Conservation (phyloP, 345 rosid species). For the Physaria fendleri region DNA sequence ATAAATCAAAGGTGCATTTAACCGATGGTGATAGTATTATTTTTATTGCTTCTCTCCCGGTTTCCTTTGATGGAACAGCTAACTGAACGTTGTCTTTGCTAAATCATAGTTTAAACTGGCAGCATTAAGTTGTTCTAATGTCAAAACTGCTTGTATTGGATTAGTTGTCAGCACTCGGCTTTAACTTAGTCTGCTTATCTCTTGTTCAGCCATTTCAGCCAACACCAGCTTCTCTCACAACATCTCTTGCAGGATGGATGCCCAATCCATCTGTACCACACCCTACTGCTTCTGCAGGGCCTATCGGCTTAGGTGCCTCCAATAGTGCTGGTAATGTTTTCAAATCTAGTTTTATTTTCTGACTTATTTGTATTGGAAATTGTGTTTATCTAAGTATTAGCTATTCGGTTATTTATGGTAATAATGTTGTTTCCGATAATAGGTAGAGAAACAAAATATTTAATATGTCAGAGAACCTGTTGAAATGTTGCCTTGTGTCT, state of each 20-base stretch:
- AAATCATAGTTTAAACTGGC: constrained; percentile 42
- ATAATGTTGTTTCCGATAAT: background rate
- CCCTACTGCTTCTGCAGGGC: constrained; percentile 38
- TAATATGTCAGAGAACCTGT: background rate
- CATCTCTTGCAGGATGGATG: constrained; percentile 54
- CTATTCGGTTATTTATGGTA: background rate
- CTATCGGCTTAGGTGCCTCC: constrained; percentile 37
- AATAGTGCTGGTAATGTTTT: constrained; percentile 34
- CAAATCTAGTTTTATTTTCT: background rate
- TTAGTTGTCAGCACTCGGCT: background rate
- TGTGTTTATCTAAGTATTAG: background rate
- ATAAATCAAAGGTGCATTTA: constrained; percentile 44
- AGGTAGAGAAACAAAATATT: background rate
- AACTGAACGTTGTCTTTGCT: constrained; percentile 11
- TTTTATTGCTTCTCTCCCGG: background rate
- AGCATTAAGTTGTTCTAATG: constrained; percentile 36
- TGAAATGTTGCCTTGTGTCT: background rate
- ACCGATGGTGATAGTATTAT: no score
- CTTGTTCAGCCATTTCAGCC: constrained; percentile 43
- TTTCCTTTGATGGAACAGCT: background rate
- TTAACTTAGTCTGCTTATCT: constrained; percentile 1
- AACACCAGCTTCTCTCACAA: constrained; percentile 39
- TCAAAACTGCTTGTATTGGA: constrained; percentile 2
- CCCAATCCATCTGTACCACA: constrained; percentile 42
- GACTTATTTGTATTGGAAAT: background rate